Percentiles rank a stretch among this genome's conserved stretches.
These are phyloP conservation scores for Epichloe sp. DNA, from an alignment of 2,329 filamentous ascomycete species.

Conservation along the genomic window DNA sequence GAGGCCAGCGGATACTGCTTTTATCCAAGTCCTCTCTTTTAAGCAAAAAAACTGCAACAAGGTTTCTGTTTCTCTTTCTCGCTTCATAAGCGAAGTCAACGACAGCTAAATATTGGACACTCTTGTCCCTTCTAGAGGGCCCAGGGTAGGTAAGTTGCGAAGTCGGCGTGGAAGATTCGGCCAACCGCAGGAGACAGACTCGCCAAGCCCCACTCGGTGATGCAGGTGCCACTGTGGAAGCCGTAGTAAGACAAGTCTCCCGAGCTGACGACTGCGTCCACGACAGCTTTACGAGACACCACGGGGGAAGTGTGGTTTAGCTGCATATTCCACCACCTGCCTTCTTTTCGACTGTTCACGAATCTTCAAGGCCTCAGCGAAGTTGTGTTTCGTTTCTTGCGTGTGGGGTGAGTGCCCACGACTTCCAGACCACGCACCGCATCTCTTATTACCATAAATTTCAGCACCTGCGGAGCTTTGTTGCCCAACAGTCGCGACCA, in stretches of 20 bases:
- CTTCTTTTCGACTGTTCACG: neutral
- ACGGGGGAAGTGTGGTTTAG: no score
- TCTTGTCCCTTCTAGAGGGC: no score
- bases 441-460: conserved; percentile 1
- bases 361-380: neutral
- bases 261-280: neutral
- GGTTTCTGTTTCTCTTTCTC: no score
- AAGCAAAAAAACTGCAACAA: no score
- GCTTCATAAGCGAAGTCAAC: no score
- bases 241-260: neutral
- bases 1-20: no score
- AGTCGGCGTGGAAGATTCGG: neutral
- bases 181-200: neutral
- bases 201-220: conserved; percentile 3
- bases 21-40: neutral
- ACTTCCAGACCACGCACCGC: neutral
- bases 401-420: neutral
- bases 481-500: conserved; percentile 9
- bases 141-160: neutral
- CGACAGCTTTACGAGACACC: neutral
- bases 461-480: conserved; percentile 1
- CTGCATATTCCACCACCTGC: neutral
- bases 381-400: neutral
- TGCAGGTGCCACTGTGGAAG: neutral
- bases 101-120: neutral